Evolutionary conservation across 1,284 basidiomycete species (phyloP).

Genomic region (Ceratobasidium papillatum): DNA sequence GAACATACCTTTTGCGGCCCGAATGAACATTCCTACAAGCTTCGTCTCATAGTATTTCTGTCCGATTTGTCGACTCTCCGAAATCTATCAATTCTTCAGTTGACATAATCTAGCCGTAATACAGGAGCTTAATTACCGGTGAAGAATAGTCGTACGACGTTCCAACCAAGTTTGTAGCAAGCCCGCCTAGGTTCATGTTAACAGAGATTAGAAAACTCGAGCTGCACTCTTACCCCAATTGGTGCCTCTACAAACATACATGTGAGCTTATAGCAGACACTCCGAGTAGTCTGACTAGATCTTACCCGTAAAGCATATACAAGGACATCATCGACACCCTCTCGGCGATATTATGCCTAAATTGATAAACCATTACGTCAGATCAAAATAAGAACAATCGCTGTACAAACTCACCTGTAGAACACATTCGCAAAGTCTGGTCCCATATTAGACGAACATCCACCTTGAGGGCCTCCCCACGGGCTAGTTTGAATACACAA

Average conservation of each 20-base stretch:
- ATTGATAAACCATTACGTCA: not conserved
- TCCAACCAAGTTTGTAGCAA: slow-evolving; percentile 39
- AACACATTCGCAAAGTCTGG: slow-evolving; percentile 42
- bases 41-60: slow-evolving; percentile 42
- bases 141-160: slow-evolving; percentile 42
- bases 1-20: slow-evolving; percentile 32
- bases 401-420: slow-evolving; percentile 19
- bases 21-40: slow-evolving; percentile 39
- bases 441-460: slow-evolving; percentile 35
- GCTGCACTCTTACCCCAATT: slow-evolving; percentile 39
- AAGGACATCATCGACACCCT: slow-evolving; percentile 39
- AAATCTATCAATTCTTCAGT: slow-evolving; percentile 8
- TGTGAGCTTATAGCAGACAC: not conserved
- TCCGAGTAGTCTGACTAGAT: not conserved
- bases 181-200: slow-evolving; percentile 8
- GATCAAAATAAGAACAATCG: not conserved
- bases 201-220: not conserved
- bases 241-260: slow-evolving; percentile 16
- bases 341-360: slow-evolving; percentile 41
- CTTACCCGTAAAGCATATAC: slow-evolving; percentile 41
- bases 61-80: slow-evolving; percentile 37
- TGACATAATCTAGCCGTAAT: too few species aligned
- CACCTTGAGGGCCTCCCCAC: slow-evolving; percentile 42
- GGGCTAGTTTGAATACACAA: not conserved
- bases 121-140: too few species aligned